These are phyloP conservation scores for Sporothrix protearum DNA, from an alignment of 2,329 filamentous ascomycete genomes.

Conservation along the genomic window DNA sequence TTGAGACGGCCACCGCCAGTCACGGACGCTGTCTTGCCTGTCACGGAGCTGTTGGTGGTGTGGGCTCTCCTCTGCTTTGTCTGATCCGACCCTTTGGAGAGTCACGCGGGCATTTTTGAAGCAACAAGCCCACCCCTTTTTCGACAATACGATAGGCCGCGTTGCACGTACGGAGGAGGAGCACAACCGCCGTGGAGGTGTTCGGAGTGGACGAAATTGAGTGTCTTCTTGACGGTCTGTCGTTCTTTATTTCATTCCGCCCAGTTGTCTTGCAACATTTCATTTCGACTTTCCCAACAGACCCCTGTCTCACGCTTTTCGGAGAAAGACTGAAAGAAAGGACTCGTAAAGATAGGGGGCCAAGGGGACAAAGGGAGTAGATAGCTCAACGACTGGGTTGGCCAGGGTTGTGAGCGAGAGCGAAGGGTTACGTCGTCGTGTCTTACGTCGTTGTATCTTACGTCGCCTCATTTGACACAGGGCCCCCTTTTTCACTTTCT, in stretches of 20 bases:
- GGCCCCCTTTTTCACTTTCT: background rate
- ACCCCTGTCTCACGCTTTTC: background rate
- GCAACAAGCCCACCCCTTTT: background rate
- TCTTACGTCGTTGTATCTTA: slow-evolving; percentile 14
- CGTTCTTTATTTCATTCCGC: background rate
- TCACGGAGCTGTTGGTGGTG: slow-evolving; percentile 6
- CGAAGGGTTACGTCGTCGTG: slow-evolving; percentile 7
- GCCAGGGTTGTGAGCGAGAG: slow-evolving; percentile 7
- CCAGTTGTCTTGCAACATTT: background rate
- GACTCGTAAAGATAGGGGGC: background rate
- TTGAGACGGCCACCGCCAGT: background rate
- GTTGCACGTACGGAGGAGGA: too few relatives aligned
- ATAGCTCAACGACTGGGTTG: slow-evolving; percentile 2
- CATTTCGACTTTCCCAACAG: background rate
- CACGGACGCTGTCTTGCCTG: background rate
- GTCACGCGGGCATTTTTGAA: slow-evolving; percentile 15
- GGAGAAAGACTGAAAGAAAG: background rate
- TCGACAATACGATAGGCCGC: background rate
- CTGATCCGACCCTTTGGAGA: background rate
- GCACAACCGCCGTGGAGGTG: background rate
- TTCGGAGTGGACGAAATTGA: background rate
- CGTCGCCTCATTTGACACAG: background rate
- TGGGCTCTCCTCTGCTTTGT: slow-evolving; percentile 4
- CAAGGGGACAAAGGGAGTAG: background rate
- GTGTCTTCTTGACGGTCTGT: background rate